Evolutionary conservation across 495 filamentous ascomycete genomes (phyloP), one percentile per base, ranked within the genome.

Genomic region (Penicillium turbatum): DNA sequence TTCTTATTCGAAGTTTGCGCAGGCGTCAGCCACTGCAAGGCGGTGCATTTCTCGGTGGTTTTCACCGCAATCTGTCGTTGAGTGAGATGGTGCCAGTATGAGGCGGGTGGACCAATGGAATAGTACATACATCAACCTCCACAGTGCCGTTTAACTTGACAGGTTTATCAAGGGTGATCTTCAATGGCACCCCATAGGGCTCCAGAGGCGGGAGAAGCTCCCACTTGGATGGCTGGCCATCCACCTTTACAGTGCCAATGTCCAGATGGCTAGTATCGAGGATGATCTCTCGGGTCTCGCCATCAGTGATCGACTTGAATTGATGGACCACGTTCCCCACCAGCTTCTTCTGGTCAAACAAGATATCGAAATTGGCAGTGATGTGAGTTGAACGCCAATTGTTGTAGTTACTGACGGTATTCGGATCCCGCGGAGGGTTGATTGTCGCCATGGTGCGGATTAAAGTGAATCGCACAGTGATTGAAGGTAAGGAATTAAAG

Each of bases 1-100:
- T 92, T 91, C 69, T 88, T 89, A 77, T 93, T 96, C 40, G 86
- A 87, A 3, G 92, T 96, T 74, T 98, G 92, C 19, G 86, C 84
- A 7, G 89, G 87, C 0, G 85, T 89, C 69, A 97, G 74, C 92
- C 92, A 97, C 71, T 96, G 92, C 43, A 97, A 76, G 0, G 92
- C 92, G 6, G 91, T 95, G 68, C 92, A 96, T 55, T 88, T 80
- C 13, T 87, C 79, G 2, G 92, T 97, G 9, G 92, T 97, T 51
- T 75, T 64, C 37, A 85, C 69, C 35, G 62, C 64, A 40, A 85
- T 83, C 80, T 82, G 59, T 21, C 21, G 10, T 31, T n/a, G 27
- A 13, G 13, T 32, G 29, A 53, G 24, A 38, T 51, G 34, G 36
- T 24, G 21, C 21, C 21, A 47, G 46, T 44, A 50, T 27, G 31